Evolutionary conservation across 2,329 filamentous ascomycete genomes (phyloP).

Genomic region (Simplicillium sp.): DNA sequence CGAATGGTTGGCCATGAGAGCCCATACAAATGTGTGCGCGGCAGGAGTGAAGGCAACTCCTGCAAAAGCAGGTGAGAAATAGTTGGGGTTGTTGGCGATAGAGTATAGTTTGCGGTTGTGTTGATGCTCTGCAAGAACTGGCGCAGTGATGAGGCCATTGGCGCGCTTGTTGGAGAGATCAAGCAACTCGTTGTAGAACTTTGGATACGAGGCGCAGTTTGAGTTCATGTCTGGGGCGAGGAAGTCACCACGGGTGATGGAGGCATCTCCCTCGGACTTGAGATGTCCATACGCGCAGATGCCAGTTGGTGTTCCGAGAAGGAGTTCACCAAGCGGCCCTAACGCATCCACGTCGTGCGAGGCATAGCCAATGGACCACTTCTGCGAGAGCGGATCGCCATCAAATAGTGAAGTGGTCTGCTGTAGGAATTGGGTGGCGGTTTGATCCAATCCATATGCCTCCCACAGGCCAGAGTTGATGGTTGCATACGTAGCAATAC

Average conservation of each 20-base stretch:
- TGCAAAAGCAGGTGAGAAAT: neutral
- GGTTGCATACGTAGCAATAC: conserved; percentile 11
- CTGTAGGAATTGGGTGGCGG: conserved; percentile 3
- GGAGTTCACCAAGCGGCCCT: conserved; percentile 1
- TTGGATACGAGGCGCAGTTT: conserved; percentile 2
- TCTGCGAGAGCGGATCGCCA: conserved; percentile 7
- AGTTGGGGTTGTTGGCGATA: neutral
- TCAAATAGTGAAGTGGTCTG: conserved; percentile 2
- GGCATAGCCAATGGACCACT: conserved; percentile 7
- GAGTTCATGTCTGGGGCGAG: conserved; percentile 37
- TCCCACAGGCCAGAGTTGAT: conserved; percentile 7
- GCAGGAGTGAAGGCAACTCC: conserved; percentile 19
- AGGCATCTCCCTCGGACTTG: conserved; percentile 43
- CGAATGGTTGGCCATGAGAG: neutral
- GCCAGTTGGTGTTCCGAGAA: conserved; percentile 4
- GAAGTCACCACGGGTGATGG: conserved; percentile 37
- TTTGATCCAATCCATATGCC: conserved; percentile 4
- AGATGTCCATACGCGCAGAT: conserved; percentile 33
- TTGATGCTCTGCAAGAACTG: neutral
- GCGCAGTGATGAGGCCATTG: conserved; percentile 20
- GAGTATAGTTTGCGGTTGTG: neutral
- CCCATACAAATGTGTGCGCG: neutral
- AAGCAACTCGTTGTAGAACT: conserved; percentile 36
- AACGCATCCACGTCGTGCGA: conserved; percentile 3
- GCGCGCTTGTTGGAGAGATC: conserved; percentile 28